phyloP scores from a whole-genome alignment of 2,329 filamentous ascomycete species.

The Phaeophleospora eucalypticola region DNA sequence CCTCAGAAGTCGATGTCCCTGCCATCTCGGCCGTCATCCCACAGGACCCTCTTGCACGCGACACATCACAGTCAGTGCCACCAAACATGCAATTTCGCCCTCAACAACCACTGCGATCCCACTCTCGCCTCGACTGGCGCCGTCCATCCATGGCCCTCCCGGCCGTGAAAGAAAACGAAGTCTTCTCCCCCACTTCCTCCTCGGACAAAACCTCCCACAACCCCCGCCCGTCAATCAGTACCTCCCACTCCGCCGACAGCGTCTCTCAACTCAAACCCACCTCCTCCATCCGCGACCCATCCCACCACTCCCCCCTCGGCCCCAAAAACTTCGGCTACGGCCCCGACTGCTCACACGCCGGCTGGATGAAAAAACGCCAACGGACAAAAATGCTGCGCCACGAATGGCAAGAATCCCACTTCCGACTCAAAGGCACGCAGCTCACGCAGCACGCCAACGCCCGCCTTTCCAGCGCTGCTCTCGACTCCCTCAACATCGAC shows the following conservation, averaged over 20 bases:
- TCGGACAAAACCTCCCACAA: slow-evolving; percentile 24
- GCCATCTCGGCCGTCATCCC: slow-evolving; percentile 36
- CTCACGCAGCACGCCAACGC: slow-evolving; percentile 63
- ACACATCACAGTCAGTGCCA: slow-evolving; percentile 84
- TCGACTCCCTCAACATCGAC: slow-evolving; percentile 81
- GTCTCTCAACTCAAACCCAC: slow-evolving; percentile 4
- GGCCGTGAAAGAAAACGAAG: slow-evolving; percentile 58
- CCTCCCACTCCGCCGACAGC: slow-evolving; percentile 21
- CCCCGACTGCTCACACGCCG: slow-evolving; percentile 55
- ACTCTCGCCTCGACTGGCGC: slow-evolving; percentile 44
- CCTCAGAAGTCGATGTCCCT: slow-evolving; percentile 86
- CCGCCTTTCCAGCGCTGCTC: slow-evolving; percentile 56
- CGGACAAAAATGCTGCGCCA: slow-evolving; percentile 75
- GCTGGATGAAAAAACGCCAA: slow-evolving; percentile 94
- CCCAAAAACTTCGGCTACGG: slow-evolving; percentile 33
- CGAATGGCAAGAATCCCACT: slow-evolving; percentile 91
- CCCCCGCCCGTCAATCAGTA: slow-evolving; percentile 39
- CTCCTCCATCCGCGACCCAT: slow-evolving; percentile 24
- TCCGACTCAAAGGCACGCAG: slow-evolving; percentile 64
- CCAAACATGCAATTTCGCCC: slow-evolving; percentile 80
- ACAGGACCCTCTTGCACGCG: slow-evolving; percentile 66
- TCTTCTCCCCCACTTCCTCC: slow-evolving; percentile 21
- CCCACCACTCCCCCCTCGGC: slow-evolving; percentile 29
- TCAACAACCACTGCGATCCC: slow-evolving; percentile 36
- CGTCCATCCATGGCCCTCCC: slow-evolving; percentile 69